A percentile compares a stretch with the other conserved stretches of the same genome.
phyloP scores from a whole-genome alignment of 2,329 filamentous ascomycete species.

The Didymosphaeria variabile region DNA sequence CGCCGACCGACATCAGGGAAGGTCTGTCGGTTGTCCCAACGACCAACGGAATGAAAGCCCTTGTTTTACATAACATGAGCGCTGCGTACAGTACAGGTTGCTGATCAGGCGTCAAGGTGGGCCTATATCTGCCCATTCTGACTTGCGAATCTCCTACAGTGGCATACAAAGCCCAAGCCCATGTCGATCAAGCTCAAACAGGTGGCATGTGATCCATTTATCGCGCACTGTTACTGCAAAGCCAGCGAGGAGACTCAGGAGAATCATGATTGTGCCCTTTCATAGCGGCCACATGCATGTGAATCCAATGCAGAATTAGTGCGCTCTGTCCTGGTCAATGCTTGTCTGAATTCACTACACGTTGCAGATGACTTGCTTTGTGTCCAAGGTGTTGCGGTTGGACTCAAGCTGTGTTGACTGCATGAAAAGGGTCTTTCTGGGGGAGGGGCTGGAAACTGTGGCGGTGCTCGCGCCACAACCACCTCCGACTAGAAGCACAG shows the following conservation, averaged over 20 bases:
- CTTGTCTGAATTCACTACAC: background rate
- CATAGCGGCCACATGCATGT: background rate
- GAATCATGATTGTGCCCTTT: background rate
- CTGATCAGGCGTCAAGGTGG: background rate
- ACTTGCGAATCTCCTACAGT: background rate
- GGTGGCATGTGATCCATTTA: background rate
- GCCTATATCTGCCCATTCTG: background rate
- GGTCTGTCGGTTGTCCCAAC: background rate
- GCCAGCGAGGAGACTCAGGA: background rate
- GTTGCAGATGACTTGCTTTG: background rate
- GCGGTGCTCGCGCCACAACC: conserved; percentile 2
- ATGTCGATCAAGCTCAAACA: background rate
- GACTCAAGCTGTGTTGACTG: background rate
- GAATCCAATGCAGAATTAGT: background rate
- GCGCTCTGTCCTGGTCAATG: background rate
- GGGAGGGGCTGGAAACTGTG: conserved; percentile 10
- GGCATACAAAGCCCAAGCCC: background rate
- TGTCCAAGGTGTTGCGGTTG: background rate
- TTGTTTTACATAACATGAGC: background rate
- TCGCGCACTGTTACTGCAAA: background rate
- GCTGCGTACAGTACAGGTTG: background rate
- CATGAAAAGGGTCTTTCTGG: background rate
- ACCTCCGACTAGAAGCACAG: conserved; percentile 7
- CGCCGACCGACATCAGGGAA: background rate
- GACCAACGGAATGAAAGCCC: background rate